Evolutionary conservation across 208 protist species (phyloP).

Genomic region (Wallacemonas sp.): DNA sequence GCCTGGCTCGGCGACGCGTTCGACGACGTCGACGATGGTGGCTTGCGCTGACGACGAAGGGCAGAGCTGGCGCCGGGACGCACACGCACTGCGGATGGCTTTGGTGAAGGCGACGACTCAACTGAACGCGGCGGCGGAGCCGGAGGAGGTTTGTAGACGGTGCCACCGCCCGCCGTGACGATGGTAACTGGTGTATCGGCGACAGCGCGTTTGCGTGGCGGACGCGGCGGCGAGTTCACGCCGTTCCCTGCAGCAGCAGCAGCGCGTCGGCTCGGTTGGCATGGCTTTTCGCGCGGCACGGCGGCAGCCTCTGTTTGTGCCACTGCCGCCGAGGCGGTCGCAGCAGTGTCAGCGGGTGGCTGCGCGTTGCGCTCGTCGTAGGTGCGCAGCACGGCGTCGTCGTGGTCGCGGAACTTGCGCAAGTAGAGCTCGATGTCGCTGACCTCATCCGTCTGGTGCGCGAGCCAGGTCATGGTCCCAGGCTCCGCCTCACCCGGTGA

Average conservation of each 20-base stretch:
- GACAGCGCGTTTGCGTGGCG: background rate
- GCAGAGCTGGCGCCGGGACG: constrained; percentile 15
- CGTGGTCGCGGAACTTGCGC: constrained; percentile 64
- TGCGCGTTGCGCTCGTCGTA: constrained; percentile 31
- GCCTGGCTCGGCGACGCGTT: constrained; percentile 4
- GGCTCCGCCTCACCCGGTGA: constrained; percentile 4
- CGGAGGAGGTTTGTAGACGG: background rate
- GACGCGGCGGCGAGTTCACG: background rate
- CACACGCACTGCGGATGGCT: constrained; percentile 6
- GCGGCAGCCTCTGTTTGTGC: background rate
- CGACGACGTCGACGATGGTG: background rate
- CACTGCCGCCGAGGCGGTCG: background rate
- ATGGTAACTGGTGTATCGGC: constrained; percentile 10
- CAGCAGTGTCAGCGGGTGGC: background rate
- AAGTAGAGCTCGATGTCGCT: constrained; percentile 75
- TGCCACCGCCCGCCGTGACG: constrained; percentile 12
- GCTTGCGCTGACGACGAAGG: background rate
- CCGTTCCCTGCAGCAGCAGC: background rate
- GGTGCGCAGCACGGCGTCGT: constrained; percentile 57
- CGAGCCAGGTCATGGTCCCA: constrained; percentile 20
- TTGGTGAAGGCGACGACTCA: constrained; percentile 13
- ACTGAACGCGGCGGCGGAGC: constrained; percentile 1
- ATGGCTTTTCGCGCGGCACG: background rate
- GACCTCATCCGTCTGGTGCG: constrained; percentile 43
- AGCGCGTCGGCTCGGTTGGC: background rate